A percentile compares a stretch with the other conserved stretches of the same genome.
Conservation (phyloP, 148 eudicot genomes). For the Rhododendron griersonianum region DNA sequence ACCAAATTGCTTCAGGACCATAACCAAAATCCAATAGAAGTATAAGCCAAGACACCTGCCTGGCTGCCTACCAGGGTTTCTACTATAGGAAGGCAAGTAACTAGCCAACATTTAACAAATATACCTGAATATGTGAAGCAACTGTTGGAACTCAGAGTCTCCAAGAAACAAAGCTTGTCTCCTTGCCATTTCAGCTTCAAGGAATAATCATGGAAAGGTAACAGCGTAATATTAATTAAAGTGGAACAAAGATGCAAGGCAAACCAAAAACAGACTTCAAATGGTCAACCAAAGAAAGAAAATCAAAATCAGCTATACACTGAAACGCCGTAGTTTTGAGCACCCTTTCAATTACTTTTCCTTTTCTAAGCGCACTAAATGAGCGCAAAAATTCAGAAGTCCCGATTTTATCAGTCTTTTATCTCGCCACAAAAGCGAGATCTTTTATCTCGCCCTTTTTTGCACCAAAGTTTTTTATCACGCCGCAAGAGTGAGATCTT, state of each 20-base stretch:
- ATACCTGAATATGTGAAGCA: conserved; percentile 88
- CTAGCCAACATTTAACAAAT: background rate
- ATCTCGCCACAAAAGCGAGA: too few relatives aligned
- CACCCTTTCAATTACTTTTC: too few relatives aligned
- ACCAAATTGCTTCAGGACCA: background rate
- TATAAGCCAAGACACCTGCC: background rate
- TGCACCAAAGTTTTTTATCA: too few relatives aligned
- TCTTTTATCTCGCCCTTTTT: too few relatives aligned
- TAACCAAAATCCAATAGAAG: background rate
- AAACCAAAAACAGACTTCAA: background rate
- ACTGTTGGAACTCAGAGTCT: conserved; percentile 82
- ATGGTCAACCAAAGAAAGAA: background rate
- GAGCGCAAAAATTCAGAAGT: too few relatives aligned
- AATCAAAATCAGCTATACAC: background rate
- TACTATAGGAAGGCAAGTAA: background rate
- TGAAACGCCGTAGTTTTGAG: too few relatives aligned
- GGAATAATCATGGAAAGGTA: background rate
- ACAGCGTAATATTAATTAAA: background rate
- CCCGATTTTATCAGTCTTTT: too few relatives aligned
- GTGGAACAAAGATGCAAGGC: background rate
- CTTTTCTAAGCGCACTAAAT: too few relatives aligned
- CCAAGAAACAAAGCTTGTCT: conserved; percentile 96
- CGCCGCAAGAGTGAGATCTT: too few relatives aligned
- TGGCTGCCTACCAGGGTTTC: background rate
- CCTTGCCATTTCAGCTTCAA: conserved; percentile 94